phyloP scores from a whole-genome alignment of 257 asterid species.

The Solanum piurae region DNA sequence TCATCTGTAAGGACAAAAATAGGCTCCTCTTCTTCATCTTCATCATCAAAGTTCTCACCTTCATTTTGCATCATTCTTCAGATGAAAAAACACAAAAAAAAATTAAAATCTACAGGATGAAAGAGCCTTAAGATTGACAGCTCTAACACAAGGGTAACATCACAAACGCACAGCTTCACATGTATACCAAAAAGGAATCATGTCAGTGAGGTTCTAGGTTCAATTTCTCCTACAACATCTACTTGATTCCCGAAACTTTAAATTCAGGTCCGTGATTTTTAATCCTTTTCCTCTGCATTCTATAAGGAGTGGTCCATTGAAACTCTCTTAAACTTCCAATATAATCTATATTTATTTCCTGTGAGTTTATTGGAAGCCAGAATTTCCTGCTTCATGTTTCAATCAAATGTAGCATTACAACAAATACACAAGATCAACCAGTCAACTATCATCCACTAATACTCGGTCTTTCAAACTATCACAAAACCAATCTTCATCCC shows the following conservation, averaged over 20 bases:
- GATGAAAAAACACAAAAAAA: not conserved
- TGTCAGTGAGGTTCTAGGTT: not conserved
- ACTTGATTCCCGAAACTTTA: not conserved
- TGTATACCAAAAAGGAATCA: not conserved
- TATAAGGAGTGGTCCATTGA: not conserved
- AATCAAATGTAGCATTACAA: not conserved
- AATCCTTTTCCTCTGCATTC: not conserved
- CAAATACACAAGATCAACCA: not conserved
- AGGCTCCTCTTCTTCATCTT: constrained; percentile 59
- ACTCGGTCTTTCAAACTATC: not conserved
- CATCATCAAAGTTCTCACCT: constrained; percentile 31
- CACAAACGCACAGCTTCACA: not conserved
- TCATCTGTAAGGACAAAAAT: constrained; percentile 76
- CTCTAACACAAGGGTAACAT: not conserved
- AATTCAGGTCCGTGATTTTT: not conserved
- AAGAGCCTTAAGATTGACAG: not conserved
- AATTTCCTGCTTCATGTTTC: not conserved
- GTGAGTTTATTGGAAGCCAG: not conserved
- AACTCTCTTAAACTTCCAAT: not conserved
- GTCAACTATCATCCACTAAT: not conserved
- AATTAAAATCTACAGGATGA: not conserved
- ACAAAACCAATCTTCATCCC: not conserved
- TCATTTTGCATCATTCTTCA: constrained; percentile 25
- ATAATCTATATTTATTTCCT: not conserved
- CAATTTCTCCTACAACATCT: not conserved